Conservation (phyloP, 768 basidiomycete species). For the Trametes sanguinea region DNA sequence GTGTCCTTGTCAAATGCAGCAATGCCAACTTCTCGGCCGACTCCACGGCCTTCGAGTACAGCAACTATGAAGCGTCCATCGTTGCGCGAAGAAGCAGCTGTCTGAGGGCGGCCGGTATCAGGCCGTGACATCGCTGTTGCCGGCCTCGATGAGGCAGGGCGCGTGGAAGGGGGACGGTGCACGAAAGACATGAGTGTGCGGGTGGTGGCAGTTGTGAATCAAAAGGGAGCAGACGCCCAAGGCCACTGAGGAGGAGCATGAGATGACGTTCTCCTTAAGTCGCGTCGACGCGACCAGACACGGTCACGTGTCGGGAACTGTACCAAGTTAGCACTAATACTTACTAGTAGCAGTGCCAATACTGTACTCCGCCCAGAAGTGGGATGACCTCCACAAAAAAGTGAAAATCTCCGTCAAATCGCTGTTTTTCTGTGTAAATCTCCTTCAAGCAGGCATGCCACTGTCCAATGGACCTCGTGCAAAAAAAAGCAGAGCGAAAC, state of each 20-base stretch:
- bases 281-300: background rate
- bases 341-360: no score
- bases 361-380: no score
- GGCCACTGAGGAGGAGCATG: no score
- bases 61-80: conserved; percentile 70
- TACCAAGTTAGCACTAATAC: no score
- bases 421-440: no score
- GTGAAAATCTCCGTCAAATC: no score
- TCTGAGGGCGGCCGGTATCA: conserved; percentile 66
- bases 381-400: no score
- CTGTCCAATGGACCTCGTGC: no score
- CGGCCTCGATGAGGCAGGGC: conserved; percentile 21
- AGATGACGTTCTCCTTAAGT: no score
- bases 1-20: conserved; percentile 83
- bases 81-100: conserved; percentile 56
- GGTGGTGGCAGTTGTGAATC: background rate
- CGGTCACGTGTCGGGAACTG: background rate
- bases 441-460: no score
- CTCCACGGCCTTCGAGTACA: conserved; percentile 73
- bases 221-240: background rate
- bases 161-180: conserved; percentile 2
- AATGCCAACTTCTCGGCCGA: conserved; percentile 84
- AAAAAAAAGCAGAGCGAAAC: no score
- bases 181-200: conserved; percentile 9
- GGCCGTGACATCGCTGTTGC: conserved; percentile 42